Base-by-base conservation (phyloP, 768 basidiomycete genomes). In the Hygrophorus russula region DNA sequence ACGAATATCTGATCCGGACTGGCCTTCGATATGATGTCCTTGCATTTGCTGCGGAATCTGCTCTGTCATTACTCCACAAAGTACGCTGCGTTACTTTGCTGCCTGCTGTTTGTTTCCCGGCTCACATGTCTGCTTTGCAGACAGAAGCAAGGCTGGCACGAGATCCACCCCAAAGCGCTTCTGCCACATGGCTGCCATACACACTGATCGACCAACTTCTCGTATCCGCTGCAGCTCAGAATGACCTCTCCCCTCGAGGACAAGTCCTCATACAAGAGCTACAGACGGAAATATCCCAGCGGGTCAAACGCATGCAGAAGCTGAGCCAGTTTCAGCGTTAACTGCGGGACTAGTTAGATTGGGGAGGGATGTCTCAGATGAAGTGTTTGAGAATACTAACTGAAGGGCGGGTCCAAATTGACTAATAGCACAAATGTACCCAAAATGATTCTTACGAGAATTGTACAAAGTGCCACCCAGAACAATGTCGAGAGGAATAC, bases 121-220 rank as follows among this genome's bases (percentile, higher is more conserved):
- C 47, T 18, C 7, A 45, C 30, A 43, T 38, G 24, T 41, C 44
- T 44, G 39, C 36, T 37, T 36, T 9, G 37, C 46, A 84, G 80
- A 68, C 73, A 37, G 75, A 79, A 49, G 56, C 64, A 42, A 66
- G 66, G 34, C 60, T 82, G 36, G 63, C 71, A 34, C 75, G 70
- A 51, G 67, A 70, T 39, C 62, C 69, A 17, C 68, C 70, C 20
- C 76, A 68, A 54, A 67, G 69, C 31, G 73, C 84, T 2, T 73
- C 70, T 28, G 57, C 71, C 42, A 82, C 82, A 3, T 90, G 86
- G 82, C 65, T 90, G 31, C 89, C 89, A 11, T 91, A 91, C 55
- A 75, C 78, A 39, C 69, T 91, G 43, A 74, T 92, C 49, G 89
- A 92, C 59, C 82, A 88, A 59, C 81, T 91, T 29, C 68, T 91